Conservation (phyloP, 495 filamentous ascomycete species). For the Aspergillus haitiensis region DNA sequence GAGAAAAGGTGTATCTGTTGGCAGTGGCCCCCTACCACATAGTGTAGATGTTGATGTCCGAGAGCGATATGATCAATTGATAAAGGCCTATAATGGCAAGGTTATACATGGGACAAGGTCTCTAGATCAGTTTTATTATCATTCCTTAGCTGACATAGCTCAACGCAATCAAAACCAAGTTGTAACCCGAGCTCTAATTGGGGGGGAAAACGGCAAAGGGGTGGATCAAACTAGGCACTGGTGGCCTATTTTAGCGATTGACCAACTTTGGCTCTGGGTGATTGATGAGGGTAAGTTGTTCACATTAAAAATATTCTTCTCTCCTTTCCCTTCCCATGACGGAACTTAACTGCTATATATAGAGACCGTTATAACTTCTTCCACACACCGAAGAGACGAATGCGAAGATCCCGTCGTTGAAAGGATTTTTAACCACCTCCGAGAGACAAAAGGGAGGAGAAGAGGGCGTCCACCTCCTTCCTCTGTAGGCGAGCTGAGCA, state of each 20-base stretch:
- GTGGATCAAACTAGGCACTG: conserved; percentile 4
- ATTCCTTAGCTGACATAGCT: conserved; percentile 53
- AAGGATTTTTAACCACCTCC: conserved; percentile 5
- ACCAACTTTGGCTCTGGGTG: conserved; percentile 61
- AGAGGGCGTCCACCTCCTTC: conserved; percentile 9
- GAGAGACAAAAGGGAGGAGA: background rate
- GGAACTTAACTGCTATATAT: background rate
- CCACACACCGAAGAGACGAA: conserved; percentile 27
- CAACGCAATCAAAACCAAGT: conserved; percentile 57
- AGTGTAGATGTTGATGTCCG: background rate
- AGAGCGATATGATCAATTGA: background rate
- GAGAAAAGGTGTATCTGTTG: background rate
- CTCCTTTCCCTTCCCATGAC: conserved; percentile 7
- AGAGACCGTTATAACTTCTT: conserved; percentile 53
- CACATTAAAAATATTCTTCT: background rate
- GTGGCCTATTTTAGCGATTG: conserved; percentile 55
- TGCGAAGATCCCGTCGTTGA: conserved; percentile 36
- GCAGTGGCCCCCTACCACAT: no score
- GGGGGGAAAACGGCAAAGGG: background rate
- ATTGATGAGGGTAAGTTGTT: conserved; percentile 50
- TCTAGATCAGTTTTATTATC: conserved; percentile 59
- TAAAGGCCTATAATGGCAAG: background rate
- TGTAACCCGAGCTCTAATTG: conserved; percentile 33
- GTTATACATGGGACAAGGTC: conserved; percentile 53
- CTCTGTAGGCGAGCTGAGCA: conserved; percentile 46